Conservation (phyloP, 148 eudicot species). For the Chenopodium berlandieri region DNA sequence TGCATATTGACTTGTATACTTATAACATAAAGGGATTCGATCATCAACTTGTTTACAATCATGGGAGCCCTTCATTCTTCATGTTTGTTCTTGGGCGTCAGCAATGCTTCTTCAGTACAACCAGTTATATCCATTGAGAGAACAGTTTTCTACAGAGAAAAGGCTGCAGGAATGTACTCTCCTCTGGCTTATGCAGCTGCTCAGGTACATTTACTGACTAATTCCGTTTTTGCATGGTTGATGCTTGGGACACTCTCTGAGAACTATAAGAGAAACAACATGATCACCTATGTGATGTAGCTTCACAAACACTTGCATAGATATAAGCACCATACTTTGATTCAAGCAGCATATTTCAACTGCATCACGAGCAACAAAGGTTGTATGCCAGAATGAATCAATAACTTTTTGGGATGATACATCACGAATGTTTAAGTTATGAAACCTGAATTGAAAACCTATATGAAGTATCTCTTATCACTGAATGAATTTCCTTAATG, state of each 20-base stretch:
- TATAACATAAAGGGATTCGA: conserved; percentile 48
- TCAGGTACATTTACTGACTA: conserved; percentile 46
- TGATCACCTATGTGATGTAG: not conserved
- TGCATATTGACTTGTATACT: not conserved
- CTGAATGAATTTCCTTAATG: not conserved
- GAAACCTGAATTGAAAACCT: not conserved
- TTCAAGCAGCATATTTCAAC: not conserved
- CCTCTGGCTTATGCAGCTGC: conserved; percentile 79
- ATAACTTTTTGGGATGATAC: not conserved
- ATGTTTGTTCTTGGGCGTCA: conserved; percentile 72
- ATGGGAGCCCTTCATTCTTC: conserved; percentile 72
- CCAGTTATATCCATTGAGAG: conserved; percentile 82
- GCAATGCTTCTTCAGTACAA: conserved; percentile 81
- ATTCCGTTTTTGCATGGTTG: not conserved
- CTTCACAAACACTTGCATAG: not conserved
- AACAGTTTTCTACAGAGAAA: conserved; percentile 86
- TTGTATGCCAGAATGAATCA: not conserved
- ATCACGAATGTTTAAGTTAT: not conserved
- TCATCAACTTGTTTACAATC: conserved; percentile 50
- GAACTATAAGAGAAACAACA: not conserved
- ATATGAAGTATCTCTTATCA: not conserved
- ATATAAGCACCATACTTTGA: not conserved
- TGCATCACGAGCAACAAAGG: not conserved
- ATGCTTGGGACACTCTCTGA: not conserved
- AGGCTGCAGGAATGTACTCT: conserved; percentile 93